Percentiles rank a stretch among this genome's conserved stretches.
Evolutionary conservation across 1,284 basidiomycete genomes (phyloP).

Genomic region (Sphaerobolus stellatus): DNA sequence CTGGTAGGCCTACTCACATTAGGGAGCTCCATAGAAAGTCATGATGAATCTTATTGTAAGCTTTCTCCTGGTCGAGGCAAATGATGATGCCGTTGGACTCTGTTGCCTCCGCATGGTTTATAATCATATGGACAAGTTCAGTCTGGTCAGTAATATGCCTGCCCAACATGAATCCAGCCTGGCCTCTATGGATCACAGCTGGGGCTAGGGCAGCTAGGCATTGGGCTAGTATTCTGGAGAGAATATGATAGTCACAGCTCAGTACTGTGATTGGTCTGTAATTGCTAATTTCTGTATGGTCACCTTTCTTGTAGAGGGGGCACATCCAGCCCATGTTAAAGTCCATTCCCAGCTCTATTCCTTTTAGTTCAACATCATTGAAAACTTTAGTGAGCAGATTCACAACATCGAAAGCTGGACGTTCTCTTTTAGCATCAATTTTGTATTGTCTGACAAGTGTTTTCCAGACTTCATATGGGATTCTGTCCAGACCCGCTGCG

Average conservation of each 20-base stretch:
- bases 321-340: slow-evolving; percentile 29
- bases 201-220: neutral
- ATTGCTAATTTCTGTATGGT: neutral
- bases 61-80: neutral
- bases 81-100: neutral
- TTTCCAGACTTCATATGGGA: slow-evolving; percentile 22
- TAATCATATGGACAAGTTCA: neutral
- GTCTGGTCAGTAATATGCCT: neutral
- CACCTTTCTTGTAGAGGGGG: neutral
- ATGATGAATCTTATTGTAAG: neutral
- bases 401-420: neutral
- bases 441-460: neutral
- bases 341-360: slow-evolving; percentile 10
- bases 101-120: neutral
- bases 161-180: neutral
- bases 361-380: slow-evolving; percentile 18
- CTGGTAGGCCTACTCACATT: neutral
- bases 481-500: slow-evolving; percentile 17
- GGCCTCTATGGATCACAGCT: neutral
- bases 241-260: neutral
- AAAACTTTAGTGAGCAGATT: neutral
- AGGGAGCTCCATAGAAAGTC: neutral
- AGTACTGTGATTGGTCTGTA: neutral
- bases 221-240: neutral
- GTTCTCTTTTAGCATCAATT: neutral